Evolutionary conservation across 2,329 filamentous ascomycete species (phyloP).

Genomic region (Neoascochyta sp.): DNA sequence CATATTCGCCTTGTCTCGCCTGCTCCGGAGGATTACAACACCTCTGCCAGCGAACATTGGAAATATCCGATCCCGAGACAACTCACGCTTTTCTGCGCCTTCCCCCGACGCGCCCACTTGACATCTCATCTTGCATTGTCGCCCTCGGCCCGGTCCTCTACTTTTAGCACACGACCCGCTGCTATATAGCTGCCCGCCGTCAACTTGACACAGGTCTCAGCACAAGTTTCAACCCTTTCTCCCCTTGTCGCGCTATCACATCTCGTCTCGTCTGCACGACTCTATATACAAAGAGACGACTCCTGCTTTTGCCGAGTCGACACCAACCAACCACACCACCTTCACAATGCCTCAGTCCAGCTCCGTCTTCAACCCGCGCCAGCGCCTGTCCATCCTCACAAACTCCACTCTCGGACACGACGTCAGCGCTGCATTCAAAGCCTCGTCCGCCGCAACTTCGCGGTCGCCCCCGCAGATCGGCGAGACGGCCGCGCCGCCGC

Average conservation of each 20-base stretch:
- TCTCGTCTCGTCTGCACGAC: too few relatives aligned
- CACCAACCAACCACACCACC: slow-evolving; percentile 23
- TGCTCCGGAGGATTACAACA: too few relatives aligned
- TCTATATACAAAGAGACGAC: background rate
- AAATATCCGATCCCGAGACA: slow-evolving; percentile 30
- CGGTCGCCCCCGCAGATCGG: slow-evolving; percentile 29
- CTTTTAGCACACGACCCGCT: too few relatives aligned
- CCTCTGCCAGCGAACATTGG: slow-evolving; percentile 29
- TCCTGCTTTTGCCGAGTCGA: too few relatives aligned
- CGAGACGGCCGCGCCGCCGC: slow-evolving; percentile 42
- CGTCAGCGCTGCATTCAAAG: slow-evolving; percentile 40
- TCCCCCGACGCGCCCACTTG: slow-evolving; percentile 9
- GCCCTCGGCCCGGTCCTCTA: slow-evolving; percentile 9
- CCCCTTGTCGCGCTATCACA: too few relatives aligned
- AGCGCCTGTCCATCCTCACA: slow-evolving; percentile 42
- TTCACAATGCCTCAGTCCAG: slow-evolving; percentile 17
- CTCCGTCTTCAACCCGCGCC: slow-evolving; percentile 37
- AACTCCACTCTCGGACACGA: slow-evolving; percentile 41
- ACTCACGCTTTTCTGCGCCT: slow-evolving; percentile 25
- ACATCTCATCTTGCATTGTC: slow-evolving; percentile 18
- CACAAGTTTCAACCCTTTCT: slow-evolving; percentile 4
- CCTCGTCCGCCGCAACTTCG: slow-evolving; percentile 25
- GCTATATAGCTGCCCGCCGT: too few relatives aligned
- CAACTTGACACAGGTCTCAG: slow-evolving; percentile 3
- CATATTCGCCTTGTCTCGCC: slow-evolving; percentile 22